Evolutionary conservation across 768 basidiomycete genomes (phyloP).

Genomic region (Naematelia aurantialba): DNA sequence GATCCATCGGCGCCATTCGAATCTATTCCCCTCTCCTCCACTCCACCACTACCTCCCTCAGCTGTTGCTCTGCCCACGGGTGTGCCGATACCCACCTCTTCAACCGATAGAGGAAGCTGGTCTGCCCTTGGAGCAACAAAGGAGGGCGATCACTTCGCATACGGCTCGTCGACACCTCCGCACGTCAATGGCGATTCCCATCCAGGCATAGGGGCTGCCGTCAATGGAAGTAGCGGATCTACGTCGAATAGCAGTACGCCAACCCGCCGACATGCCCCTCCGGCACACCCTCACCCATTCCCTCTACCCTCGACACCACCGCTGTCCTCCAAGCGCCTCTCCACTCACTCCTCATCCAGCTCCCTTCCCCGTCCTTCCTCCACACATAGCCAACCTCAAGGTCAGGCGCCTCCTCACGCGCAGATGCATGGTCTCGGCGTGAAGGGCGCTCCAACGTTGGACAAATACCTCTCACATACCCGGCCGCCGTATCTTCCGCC

Average conservation of each 20-base stretch:
- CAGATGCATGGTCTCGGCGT: slow-evolving; percentile 22
- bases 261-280: slow-evolving; percentile 34
- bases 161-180: not conserved
- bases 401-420: not conserved
- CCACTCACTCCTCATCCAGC: slow-evolving; percentile 5
- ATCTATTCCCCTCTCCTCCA: slow-evolving; percentile 16
- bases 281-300: slow-evolving; percentile 41
- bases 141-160: not conserved
- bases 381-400: not conserved
- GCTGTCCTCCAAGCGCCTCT: slow-evolving; percentile 18
- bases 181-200: not conserved
- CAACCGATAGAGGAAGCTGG: slow-evolving; percentile 10
- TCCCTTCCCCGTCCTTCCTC: slow-evolving; percentile 8
- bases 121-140: slow-evolving; percentile 11
- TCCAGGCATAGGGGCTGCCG: not conserved
- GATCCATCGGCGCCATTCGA: slow-evolving; percentile 17
- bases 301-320: slow-evolving; percentile 22
- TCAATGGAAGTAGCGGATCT: not conserved
- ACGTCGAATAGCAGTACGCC: slow-evolving; percentile 6
- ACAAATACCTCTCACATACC: slow-evolving; percentile 43
- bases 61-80: too few relatives aligned
- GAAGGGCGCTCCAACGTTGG: slow-evolving; percentile 31
- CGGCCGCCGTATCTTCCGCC: slow-evolving; percentile 45
- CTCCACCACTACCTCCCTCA: slow-evolving; percentile 23
- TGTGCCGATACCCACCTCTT: slow-evolving; percentile 15